Evolutionary conservation across 106 monocot genomes (phyloP).

Genomic region (Amphibolis antarctica): DNA sequence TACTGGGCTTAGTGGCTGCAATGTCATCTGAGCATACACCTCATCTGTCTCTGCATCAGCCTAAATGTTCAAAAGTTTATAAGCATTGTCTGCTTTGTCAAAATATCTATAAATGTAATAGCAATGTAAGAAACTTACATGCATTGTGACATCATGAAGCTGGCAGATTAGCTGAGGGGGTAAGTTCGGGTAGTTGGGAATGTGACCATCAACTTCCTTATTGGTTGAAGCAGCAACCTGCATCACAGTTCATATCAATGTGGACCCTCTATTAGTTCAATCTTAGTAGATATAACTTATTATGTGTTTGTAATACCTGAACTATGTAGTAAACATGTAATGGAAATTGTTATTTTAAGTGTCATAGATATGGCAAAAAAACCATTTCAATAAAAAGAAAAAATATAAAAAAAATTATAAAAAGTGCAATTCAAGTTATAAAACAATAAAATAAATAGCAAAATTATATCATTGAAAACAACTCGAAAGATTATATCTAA

Average conservation of each 20-base stretch:
- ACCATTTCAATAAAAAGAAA: too few relatives aligned
- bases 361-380: too few relatives aligned
- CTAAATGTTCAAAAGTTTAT: constrained; percentile 20
- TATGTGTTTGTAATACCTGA: background rate
- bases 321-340: constrained; percentile 14
- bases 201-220: constrained; percentile 44
- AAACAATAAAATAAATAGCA: too few relatives aligned
- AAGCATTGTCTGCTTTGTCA: background rate
- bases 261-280: too few relatives aligned
- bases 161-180: constrained; percentile 78
- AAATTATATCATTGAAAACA: too few relatives aligned
- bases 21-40: constrained; percentile 92
- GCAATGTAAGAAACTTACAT: constrained; percentile 34
- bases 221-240: constrained; percentile 76
- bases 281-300: too few relatives aligned
- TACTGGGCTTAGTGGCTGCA: constrained; percentile 80
- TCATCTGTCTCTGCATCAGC: constrained; percentile 94
- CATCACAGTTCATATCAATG: too few relatives aligned
- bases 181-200: constrained; percentile 71
- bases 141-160: constrained; percentile 71
- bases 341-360: too few relatives aligned
- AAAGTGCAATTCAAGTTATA: too few relatives aligned
- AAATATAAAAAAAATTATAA: too few relatives aligned
- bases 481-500: too few relatives aligned
- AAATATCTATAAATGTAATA: background rate